These are phyloP conservation scores for Colletotrichum spaethianum DNA, from an alignment of 2,329 filamentous ascomycete species.

Conservation along the genomic window DNA sequence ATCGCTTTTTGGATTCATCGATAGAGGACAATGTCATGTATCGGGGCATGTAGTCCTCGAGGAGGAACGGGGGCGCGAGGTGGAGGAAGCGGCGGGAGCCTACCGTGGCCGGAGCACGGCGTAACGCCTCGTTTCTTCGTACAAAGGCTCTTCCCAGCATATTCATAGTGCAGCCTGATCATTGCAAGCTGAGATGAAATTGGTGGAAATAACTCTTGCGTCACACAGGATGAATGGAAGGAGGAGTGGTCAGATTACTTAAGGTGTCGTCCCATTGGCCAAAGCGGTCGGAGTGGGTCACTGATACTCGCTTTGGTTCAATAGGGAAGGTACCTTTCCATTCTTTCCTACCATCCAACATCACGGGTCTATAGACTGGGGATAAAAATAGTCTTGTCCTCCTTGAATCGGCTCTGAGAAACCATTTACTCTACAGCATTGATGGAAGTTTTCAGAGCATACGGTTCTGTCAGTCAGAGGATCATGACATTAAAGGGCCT, in stretches of 20 bases:
- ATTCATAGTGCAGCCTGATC: constrained; percentile 16
- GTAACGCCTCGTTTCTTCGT: neutral
- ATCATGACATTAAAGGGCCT: neutral
- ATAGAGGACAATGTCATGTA: constrained; percentile 78
- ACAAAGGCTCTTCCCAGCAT: neutral
- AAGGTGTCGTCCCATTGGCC: constrained; percentile 15
- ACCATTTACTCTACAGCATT: neutral
- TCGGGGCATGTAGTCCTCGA: constrained; percentile 81
- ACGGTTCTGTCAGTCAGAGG: neutral
- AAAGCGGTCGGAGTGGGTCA: neutral
- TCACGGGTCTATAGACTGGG: no score
- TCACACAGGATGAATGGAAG: constrained; percentile 12
- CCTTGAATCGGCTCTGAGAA: neutral
- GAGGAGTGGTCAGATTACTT: constrained; percentile 26
- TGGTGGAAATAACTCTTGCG: constrained; percentile 7
- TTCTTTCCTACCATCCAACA: neutral
- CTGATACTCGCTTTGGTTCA: no score
- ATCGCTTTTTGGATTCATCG: constrained; percentile 81
- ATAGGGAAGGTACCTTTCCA: neutral
- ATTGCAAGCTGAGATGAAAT: neutral
- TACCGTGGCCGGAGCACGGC: neutral
- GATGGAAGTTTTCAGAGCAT: neutral
- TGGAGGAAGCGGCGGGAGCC: constrained; percentile 57
- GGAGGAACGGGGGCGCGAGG: constrained; percentile 76
- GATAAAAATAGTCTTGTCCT: neutral